Evolutionary conservation across 2,329 filamentous ascomycete species (phyloP), one percentile per base, ranked within the genome.

Genomic region (Diatrype stigma): DNA sequence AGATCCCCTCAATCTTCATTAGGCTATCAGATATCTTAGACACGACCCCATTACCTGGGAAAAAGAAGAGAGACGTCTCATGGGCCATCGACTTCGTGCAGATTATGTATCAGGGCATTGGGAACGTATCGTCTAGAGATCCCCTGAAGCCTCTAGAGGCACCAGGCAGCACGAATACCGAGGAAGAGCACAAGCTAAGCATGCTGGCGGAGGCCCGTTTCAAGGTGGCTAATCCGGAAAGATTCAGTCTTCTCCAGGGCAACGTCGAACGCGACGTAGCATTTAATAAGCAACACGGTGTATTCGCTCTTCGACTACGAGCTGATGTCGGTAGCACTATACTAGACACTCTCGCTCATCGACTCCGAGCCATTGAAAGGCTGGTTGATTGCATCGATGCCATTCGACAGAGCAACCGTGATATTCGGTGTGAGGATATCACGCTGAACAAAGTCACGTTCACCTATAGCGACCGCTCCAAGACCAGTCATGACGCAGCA

Each of bases 341-440:
- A 14, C 67, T 90, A 3, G 74, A 78, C 3, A 70, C 75, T n/a
- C 73, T 91, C 19, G 73, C 76, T 54, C 73, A 77, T 47, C 78
- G 84, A 26, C 73, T 91, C 44, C 78, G 82, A 57, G 80, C 84
- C 12, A 80, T 94, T 51, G 82, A 88, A 60, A 81, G 86, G 19
- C 76, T 94, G 26, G 84, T 90, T 37, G 79, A 80, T 42, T 89
- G 89, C 60, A 74, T 90, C 23, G 79, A 84, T 42, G 82, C 85
- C 1, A 79, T 92, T 55, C 74, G 82, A 49, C 72, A 75, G 55
- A 74, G 80, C 57, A 72, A 74, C 45, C 75, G 74, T 16, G 74
- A 78, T 47, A 78, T 88, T 34, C 72, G 73, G 42, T 79, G 80
- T 63, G 77, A 85, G 57, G 72, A 77, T 38, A 76, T 86, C 50